Conservation (phyloP, 2,329 filamentous ascomycete species). For the Arachnomyces sp. region DNA sequence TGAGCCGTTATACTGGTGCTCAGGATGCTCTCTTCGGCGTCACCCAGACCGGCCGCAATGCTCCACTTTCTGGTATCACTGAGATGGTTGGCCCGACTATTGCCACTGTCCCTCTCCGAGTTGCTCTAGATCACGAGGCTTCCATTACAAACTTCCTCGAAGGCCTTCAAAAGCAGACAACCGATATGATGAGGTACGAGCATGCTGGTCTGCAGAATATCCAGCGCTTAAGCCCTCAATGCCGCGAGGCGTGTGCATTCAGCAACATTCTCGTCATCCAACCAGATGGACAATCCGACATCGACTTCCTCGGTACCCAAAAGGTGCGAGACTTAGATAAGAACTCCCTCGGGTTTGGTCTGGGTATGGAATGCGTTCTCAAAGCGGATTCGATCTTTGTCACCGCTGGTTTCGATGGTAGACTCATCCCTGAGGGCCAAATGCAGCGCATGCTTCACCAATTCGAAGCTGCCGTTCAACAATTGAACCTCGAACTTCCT, state of each 20-base stretch:
- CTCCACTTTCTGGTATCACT: conserved; percentile 29
- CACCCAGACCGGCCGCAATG: conserved; percentile 33
- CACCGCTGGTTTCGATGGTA: no score
- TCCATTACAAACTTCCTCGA: conserved; percentile 42
- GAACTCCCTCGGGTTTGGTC: no score
- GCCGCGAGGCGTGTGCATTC: conserved; percentile 31
- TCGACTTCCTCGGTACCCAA: no score
- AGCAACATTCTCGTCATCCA: conserved; percentile 34
- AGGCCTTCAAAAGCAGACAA: conserved; percentile 45
- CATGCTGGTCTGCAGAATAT: conserved; percentile 45
- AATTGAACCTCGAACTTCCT: no score
- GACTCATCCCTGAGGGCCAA: no score
- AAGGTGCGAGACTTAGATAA: no score
- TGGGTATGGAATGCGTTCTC: no score
- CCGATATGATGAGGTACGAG: conserved; percentile 51
- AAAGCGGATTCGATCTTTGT: no score
- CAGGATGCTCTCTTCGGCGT: conserved; percentile 36
- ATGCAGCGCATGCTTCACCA: no score
- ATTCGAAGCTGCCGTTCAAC: no score
- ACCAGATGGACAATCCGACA: conserved; percentile 3
- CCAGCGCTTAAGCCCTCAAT: conserved; percentile 41
- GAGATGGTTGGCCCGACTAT: conserved; percentile 35
- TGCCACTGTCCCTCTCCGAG: conserved; percentile 29
- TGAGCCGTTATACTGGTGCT: conserved; percentile 26
- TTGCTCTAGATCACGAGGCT: conserved; percentile 11